Evolutionary conservation across 176 grass and related monocot species (phyloP), one percentile per base, ranked within the genome.

Genomic region (Oryza rufipogon): DNA sequence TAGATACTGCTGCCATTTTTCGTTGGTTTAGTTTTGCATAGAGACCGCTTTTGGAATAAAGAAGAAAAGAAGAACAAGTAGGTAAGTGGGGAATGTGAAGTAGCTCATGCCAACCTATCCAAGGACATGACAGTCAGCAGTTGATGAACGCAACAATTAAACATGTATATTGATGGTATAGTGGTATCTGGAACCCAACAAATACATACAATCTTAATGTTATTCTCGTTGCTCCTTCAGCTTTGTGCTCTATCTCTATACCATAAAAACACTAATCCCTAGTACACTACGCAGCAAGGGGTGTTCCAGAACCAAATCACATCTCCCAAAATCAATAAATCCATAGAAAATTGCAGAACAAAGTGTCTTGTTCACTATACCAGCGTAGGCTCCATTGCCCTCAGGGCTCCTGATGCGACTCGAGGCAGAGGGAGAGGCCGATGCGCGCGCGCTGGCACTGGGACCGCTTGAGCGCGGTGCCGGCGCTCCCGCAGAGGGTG

Each of bases 391-490:
- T 0, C 6, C 56, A 61, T 61, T 61, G 17, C 6, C 61, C 19
- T 81, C 73, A 89, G 22, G 51, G 64, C 17, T 80, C 44, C 54
- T 97, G 95, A 80, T 93, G 91, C 4, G 87, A 83, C 42, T 92
- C 92, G 77, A 98, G 93, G 83, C 93, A 98, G 80, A 82, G 78
- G 16, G 89, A 90, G 44, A 98, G 83, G 28, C 85, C 76, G 70
- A 98, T 60, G 70, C 87, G 91, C 56, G 96, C 96, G 16, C 83
- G 79, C 42, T 83, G 83, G 84, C 96, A 98, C 81, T 98, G 93
- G 56, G 84, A 54, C 30, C 91, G 89, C 91, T 98, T 98, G 78
- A 94, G 89, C 73, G 77, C 73, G 20, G 93, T 98, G 38, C 91
- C 91, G 13, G 87, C 71, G 42, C 93, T 98, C 45, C 71, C 66